Conservation (phyloP, 805 yeast genomes). For the Saccharomycopsis fermentans region DNA sequence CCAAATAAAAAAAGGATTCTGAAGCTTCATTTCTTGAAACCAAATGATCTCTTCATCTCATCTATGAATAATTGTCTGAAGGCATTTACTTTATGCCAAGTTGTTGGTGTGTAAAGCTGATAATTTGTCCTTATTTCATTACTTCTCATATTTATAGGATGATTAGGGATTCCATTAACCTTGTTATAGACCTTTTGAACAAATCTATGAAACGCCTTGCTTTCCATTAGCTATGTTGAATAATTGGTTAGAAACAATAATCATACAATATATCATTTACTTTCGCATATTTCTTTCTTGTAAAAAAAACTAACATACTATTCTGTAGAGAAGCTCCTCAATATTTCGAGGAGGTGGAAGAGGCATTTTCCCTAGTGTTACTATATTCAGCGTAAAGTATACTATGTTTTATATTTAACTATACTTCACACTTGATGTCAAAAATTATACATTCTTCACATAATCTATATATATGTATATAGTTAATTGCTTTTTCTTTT, state of each 20-base stretch:
- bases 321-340: slow-evolving; percentile 10
- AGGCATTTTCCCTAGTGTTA: neutral
- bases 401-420: neutral
- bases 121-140: slow-evolving; percentile 18
- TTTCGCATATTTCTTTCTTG: no score
- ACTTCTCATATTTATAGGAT: slow-evolving; percentile 5
- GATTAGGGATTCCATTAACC: slow-evolving; percentile 44
- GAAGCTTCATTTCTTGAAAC: slow-evolving; percentile 28
- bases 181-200: slow-evolving; percentile 54
- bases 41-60: slow-evolving; percentile 47
- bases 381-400: no score
- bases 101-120: slow-evolving; percentile 34
- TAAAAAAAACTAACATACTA: neutral
- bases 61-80: slow-evolving; percentile 47
- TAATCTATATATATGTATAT: neutral
- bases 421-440: no score
- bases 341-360: slow-evolving; percentile 12
- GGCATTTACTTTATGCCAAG: slow-evolving; percentile 49
- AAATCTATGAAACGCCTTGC: slow-evolving; percentile 50
- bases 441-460: no score
- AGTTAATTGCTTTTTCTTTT: neutral
- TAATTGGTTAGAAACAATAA: neutral
- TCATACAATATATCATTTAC: no score
- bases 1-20: no score
- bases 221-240: slow-evolving; percentile 35